Conservation (phyloP, 2,329 filamentous ascomycete genomes). For the Aspergillus proliferans region DNA sequence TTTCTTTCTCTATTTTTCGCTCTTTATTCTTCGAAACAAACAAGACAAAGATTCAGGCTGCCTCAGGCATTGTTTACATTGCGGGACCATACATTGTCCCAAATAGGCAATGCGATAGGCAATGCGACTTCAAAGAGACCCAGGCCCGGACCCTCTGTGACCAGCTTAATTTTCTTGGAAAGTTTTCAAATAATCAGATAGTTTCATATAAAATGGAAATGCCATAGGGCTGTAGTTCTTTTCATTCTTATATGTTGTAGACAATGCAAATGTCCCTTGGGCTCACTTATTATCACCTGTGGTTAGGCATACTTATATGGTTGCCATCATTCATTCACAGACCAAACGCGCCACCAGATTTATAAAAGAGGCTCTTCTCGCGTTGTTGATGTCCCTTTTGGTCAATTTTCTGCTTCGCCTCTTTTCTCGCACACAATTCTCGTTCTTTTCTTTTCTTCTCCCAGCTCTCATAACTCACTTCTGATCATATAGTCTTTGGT, state of each 20-base stretch:
- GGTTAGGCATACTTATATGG: neutral
- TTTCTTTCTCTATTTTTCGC: neutral
- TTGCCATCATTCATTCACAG: neutral
- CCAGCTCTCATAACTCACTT: neutral
- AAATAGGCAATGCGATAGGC: neutral
- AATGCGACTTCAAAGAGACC: neutral
- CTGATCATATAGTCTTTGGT: neutral
- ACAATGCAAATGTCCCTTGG: neutral
- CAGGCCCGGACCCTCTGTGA: neutral
- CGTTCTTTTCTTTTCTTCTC: neutral
- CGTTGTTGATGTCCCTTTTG: neutral
- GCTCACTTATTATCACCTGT: neutral
- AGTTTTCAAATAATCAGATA: neutral
- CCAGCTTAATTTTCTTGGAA: neutral
- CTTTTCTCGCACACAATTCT: neutral
- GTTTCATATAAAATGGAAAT: neutral
- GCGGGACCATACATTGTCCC: neutral
- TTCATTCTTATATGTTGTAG: neutral
- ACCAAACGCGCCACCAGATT: neutral
- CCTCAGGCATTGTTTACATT: neutral
- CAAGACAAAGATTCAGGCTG: neutral
- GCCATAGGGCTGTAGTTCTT: neutral
- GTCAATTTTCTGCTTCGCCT: neutral
- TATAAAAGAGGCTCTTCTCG: neutral
- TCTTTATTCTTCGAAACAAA: neutral